Base-by-base conservation (phyloP, 306 rosid genomes). In the Malus domestica region DNA sequence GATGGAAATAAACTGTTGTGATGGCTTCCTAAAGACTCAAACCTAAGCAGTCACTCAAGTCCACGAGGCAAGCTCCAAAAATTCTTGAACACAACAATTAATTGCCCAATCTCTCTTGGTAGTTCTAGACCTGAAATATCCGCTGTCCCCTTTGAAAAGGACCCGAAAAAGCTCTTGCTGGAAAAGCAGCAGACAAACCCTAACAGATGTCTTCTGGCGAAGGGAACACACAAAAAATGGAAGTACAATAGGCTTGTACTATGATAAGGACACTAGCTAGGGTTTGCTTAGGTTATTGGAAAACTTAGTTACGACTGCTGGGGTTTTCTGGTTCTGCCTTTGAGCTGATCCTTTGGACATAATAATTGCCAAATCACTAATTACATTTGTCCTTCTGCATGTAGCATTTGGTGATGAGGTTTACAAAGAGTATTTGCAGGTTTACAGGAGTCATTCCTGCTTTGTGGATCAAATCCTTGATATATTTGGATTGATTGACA, bases 101-200 rank as follows among this genome's bases (percentile, higher is more conserved):
- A 0, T 29, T 64, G 33, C 13, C 22, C 42, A 61, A 35, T 46
- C 6, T 68, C n/a, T 52, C 10, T 65, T 27, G 25, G 23, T 59
- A 32, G 19, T 18, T 27, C 67, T 6, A 8, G 38, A 27, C 67
- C 38, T 14, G 67, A 13, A 32, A 19, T 40, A 44, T 45, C 70
- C 71, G 4, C 8, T 81, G 95, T 86, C 84, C 67, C 85, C 58
- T 22, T 65, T 71, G 87, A 86, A 84, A 70, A 58, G 49, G 84
- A 80, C 88, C 19, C 35, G 13, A 20, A 10, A 10, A 30, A 35
- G 12, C 23, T 44, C n/a, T 40, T 40, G 72, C 35, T 13, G 8
- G 66, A 38, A 44, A 12, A 32, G 65, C 60, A 18, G 76, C 65
- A 84, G 85, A 88, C 85, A 83, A 54, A 11, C 19, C 8, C 57